phyloP scores from a whole-genome alignment of 768 basidiomycete species.

The Russula compacta region DNA sequence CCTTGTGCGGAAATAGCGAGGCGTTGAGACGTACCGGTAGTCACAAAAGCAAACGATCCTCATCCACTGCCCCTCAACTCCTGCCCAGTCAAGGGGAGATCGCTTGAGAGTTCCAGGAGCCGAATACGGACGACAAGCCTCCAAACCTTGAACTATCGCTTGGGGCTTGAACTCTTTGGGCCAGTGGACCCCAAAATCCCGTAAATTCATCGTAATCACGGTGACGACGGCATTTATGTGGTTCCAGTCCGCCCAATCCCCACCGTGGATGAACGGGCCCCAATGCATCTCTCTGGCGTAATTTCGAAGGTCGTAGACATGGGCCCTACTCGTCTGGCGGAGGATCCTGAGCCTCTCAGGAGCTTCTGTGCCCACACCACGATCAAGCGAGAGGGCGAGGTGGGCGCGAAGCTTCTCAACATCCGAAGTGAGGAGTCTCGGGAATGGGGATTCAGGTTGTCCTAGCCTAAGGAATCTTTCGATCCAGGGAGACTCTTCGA shows the following conservation, averaged over 20 bases:
- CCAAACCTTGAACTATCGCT: slow-evolving; percentile 29
- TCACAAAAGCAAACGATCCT: slow-evolving; percentile 74
- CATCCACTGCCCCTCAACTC: slow-evolving; percentile 66
- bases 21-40: slow-evolving; percentile 41
- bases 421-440: slow-evolving; percentile 31
- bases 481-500: slow-evolving; percentile 3
- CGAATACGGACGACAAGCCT: slow-evolving; percentile 46
- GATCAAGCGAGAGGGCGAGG: slow-evolving; percentile 37
- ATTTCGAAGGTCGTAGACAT: slow-evolving; percentile 57
- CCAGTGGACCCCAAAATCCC: slow-evolving; percentile 28
- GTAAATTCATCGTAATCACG: slow-evolving; percentile 44
- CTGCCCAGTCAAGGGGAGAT: slow-evolving; percentile 54
- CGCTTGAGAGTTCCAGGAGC: slow-evolving; percentile 35
- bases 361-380: slow-evolving; percentile 21
- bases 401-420: slow-evolving; percentile 36
- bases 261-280: slow-evolving; percentile 44
- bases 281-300: slow-evolving; percentile 43
- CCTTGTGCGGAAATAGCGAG: not conserved
- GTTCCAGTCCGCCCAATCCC: slow-evolving; percentile 47
- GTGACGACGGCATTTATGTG: slow-evolving; percentile 53
- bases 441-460: slow-evolving; percentile 22
- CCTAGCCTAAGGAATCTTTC: slow-evolving; percentile 28
- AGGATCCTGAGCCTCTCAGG: slow-evolving; percentile 25
- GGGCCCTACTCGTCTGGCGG: slow-evolving; percentile 43
- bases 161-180: slow-evolving; percentile 11